These are phyloP conservation scores for Ceratobasidium papillatum DNA, from an alignment of 1,284 basidiomycete species.

Conservation along the genomic window DNA sequence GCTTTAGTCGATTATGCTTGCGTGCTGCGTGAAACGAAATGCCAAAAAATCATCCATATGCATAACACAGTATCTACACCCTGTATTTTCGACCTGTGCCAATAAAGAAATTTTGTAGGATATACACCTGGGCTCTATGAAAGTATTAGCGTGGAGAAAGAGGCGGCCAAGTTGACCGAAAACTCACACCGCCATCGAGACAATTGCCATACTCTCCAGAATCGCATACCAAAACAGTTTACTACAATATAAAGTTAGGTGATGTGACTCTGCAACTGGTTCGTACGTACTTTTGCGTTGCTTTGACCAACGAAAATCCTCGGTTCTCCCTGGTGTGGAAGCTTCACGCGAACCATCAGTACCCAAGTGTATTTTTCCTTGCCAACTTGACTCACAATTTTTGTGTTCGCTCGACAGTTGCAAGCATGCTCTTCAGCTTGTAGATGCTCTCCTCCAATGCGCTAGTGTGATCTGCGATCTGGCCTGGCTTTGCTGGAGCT, in stretches of 20 bases:
- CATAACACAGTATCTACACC: constrained; percentile 59
- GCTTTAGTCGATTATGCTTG: neutral
- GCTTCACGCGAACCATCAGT: constrained; percentile 53
- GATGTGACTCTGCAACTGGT: constrained; percentile 49
- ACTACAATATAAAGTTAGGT: constrained; percentile 56
- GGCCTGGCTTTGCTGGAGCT: constrained; percentile 79
- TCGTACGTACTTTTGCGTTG: constrained; percentile 72
- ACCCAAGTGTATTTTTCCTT: neutral
- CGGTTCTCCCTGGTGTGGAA: constrained; percentile 85
- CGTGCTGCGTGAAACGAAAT: constrained; percentile 5
- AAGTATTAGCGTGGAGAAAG: constrained; percentile 38
- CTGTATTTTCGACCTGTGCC: constrained; percentile 85
- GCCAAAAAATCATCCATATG: constrained; percentile 10
- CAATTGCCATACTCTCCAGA: constrained; percentile 76
- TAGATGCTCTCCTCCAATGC: constrained; percentile 93
- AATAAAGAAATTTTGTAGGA: constrained; percentile 93
- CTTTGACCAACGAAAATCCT: constrained; percentile 80
- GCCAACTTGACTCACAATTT: constrained; percentile 72
- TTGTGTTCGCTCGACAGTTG: constrained; percentile 88
- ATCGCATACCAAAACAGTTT: constrained; percentile 91
- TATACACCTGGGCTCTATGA: constrained; percentile 82
- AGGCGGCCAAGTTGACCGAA: constrained; percentile 25
- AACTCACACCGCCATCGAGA: constrained; percentile 83
- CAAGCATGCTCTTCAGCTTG: constrained; percentile 83
- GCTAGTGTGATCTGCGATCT: constrained; percentile 89